These are phyloP conservation scores for Agaricus sinodeliciosus DNA, from an alignment of 768 basidiomycete species.

Conservation along the genomic window DNA sequence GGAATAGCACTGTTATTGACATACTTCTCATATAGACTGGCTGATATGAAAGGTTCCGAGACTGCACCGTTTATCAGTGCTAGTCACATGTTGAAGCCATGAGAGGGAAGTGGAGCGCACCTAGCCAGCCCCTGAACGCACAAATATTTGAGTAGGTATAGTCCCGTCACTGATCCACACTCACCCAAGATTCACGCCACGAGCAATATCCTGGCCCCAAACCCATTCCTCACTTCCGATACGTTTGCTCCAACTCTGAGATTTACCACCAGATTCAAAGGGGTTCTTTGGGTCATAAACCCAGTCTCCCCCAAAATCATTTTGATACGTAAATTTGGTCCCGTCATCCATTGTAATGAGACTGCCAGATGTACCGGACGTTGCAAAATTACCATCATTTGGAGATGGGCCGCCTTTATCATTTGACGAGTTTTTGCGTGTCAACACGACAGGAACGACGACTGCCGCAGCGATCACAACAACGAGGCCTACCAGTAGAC, in stretches of 20 bases:
- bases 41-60: constrained; percentile 74
- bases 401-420: constrained; percentile 2
- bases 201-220: constrained; percentile 57
- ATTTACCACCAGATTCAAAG: constrained; percentile 64
- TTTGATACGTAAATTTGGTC: constrained; percentile 70
- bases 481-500: constrained; percentile 24
- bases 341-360: constrained; percentile 68
- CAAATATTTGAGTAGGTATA: neutral
- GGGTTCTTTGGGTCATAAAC: constrained; percentile 64
- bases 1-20: constrained; percentile 30
- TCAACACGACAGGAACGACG: constrained; percentile 27
- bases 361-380: constrained; percentile 61
- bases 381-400: constrained; percentile 16
- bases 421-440: constrained; percentile 16
- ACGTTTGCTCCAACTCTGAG: constrained; percentile 76
- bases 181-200: constrained; percentile 54
- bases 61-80: constrained; percentile 24
- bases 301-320: constrained; percentile 81
- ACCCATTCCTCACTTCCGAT: constrained; percentile 66
- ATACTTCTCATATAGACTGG: constrained; percentile 64
- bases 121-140: constrained; percentile 36
- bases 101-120: constrained; percentile 18
- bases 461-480: constrained; percentile 39
- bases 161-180: constrained; percentile 15
- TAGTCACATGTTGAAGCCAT: neutral